Base-by-base conservation (phyloP, 176 grass and related monocot species). In the Cenchrus purpureus region DNA sequence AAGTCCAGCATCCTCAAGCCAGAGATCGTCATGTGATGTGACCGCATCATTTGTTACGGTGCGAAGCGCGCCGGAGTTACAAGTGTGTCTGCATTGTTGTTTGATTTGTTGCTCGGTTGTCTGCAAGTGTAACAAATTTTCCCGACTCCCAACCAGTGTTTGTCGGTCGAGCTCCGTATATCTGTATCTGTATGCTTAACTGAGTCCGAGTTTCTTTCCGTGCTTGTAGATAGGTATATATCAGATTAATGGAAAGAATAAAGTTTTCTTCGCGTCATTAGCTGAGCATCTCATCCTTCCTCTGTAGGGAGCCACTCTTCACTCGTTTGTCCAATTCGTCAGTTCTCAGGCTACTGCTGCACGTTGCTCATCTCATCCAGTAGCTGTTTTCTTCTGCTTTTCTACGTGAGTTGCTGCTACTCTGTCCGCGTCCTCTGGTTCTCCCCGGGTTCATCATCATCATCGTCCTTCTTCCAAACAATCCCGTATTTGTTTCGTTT, bases 1-100 rank as follows among this genome's bases (percentile, higher is more conserved):
- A 97, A 94, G 50, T 92, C 94, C 64, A 97, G 53, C 91, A 97
- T 97, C 72, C 92, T 94, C 50, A 97, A 97, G 78, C 94, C 91
- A 17, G 94, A 92, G 86, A 94, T 97, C 48, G 94, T 97, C 81
- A 94, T 94, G 94, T 97, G 94, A 94, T 4, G 20, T 2, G 91
- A 92, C 42, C 4, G 4, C 48, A 4, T 29, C 45, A 46, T 46
- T 46, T 9, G 6, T 4, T 63, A 12, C 60, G 50, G 50, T 19
- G 22, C 13, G 19, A 50, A 52, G 37, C n/a, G 82, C 74, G 40
- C 46, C 79, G 22, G 10, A 7, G 32, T 29, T 52, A 13, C 42
- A 10, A 19, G 8, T 5, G 70, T 80, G 55, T 91, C 37, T 40
- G 37, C 37, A 40, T 81, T 71, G 63, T 84, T 87, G 68, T 80